Conservation (phyloP, 495 filamentous ascomycete genomes). For the Penicillium dipodomyicola region DNA sequence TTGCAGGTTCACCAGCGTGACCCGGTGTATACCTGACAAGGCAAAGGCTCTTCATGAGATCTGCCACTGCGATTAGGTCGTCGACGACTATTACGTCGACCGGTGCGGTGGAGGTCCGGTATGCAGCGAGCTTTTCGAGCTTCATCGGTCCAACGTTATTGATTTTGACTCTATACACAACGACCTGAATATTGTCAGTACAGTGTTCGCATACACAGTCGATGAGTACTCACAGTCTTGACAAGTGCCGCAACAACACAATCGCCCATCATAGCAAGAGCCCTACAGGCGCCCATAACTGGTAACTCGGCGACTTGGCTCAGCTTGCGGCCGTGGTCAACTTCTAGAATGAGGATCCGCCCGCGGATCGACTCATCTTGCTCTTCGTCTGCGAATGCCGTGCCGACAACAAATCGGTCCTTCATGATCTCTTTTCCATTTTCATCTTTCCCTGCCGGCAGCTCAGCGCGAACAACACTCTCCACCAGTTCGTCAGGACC, state of each 20-base stretch:
- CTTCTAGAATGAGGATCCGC: slow-evolving; percentile 79
- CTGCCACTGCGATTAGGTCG: slow-evolving; percentile 75
- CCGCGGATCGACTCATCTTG: slow-evolving; percentile 56
- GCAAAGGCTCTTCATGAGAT: slow-evolving; percentile 91
- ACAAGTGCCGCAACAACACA: slow-evolving; percentile 81
- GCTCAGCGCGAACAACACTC: slow-evolving; percentile 73
- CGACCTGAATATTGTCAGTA: slow-evolving; percentile 40
- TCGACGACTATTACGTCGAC: slow-evolving; percentile 72
- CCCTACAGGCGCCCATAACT: slow-evolving; percentile 75
- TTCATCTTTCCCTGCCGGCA: slow-evolving; percentile 60
- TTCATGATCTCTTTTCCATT: slow-evolving; percentile 33
- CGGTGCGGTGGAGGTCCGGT: slow-evolving; percentile 79
- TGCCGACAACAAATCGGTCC: slow-evolving; percentile 88
- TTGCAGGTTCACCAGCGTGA: slow-evolving; percentile 40
- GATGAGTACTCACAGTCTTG: slow-evolving; percentile 65
- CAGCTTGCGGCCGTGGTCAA: slow-evolving; percentile 69
- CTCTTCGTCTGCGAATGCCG: slow-evolving; percentile 67
- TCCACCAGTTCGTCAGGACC: slow-evolving; percentile 76
- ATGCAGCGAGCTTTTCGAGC: slow-evolving; percentile 67
- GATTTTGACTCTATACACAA: slow-evolving; percentile 56
- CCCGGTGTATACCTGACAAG: slow-evolving; percentile 64
- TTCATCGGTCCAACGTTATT: slow-evolving; percentile 44
- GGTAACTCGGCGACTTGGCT: slow-evolving; percentile 61
- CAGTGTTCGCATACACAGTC: not conserved
- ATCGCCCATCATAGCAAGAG: slow-evolving; percentile 68